Base-by-base conservation (phyloP, 352 stramenopile genomes). In the Phytophthora rubi region DNA sequence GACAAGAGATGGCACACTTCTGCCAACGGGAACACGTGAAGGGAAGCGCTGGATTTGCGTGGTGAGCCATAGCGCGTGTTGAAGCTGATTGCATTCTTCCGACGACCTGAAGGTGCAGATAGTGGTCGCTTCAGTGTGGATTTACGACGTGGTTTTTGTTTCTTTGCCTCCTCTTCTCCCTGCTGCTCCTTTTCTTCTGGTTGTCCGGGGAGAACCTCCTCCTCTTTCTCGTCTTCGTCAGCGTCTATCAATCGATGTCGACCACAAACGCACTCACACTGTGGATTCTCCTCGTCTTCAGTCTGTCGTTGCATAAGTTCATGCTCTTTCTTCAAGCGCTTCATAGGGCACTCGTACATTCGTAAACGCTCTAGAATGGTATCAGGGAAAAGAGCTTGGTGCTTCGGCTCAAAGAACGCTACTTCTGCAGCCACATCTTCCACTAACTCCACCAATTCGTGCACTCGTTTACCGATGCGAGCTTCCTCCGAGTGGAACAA, bases 1-100 rank as follows among this genome's bases (percentile, higher is more conserved):
- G 81, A 90, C 37, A 89, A 48, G 15, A 90, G 65, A 60, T 89
- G 81, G 15, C 85, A 92, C 16, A 88, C 81, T 53, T 92, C 85
- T 0, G 77, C 53, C 1, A 91, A 51, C 1, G 83, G 76, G 44
- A 91, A 90, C 1, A 92, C 47, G 2, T 85, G 80, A 10, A 83
- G 52, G 12, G 55, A 73, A 37, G 52, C 75, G 16, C 60, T 77
- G 0, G 81, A 89, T 28, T 71, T 72, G 4, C 79, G 68, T 4
- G 73, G 67, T 13, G 68, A 71, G 4, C 59, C 62, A 7, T 81
- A 55, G 13, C 74, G 76, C 8, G 47, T 74, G 51, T 77, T 80
- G 42, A 80, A 85, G 55, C 61, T 82, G 30, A 88, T 68, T 2
- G 75, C 80, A 55, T 86, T 86, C 68, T 86, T 86, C 44, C 80